These are phyloP conservation scores for Diaporthe capsici DNA, from an alignment of 2,329 filamentous ascomycete genomes.

Conservation along the genomic window DNA sequence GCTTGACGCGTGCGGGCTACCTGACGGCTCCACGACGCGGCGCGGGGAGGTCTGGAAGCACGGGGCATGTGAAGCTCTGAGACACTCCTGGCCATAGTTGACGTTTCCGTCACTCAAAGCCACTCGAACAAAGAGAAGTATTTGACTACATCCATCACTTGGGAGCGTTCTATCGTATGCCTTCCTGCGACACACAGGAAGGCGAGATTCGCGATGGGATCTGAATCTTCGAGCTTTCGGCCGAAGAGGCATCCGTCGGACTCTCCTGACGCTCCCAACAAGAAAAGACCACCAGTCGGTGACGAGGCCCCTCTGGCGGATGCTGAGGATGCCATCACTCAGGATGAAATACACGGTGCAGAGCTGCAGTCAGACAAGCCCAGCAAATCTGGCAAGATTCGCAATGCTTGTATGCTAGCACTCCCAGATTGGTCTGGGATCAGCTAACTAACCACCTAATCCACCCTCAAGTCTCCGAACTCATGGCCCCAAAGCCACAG, in stretches of 20 bases:
- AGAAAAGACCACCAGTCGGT: conserved; percentile 28
- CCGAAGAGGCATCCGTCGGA: conserved; percentile 27
- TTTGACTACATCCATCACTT: background rate
- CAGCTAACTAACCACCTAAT: conserved; percentile 39
- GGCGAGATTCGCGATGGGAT: conserved; percentile 8
- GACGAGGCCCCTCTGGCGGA: conserved; percentile 37
- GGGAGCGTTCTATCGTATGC: background rate
- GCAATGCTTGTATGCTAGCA: conserved; percentile 57
- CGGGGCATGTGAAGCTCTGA: conserved; percentile 15
- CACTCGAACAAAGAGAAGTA: background rate
- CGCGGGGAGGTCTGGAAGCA: conserved; percentile 8
- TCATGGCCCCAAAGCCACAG: conserved; percentile 64
- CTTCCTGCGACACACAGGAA: background rate
- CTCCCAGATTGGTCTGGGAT: background rate
- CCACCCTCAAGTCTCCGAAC: conserved; percentile 60
- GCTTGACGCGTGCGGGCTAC: conserved; percentile 14
- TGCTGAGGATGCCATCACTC: conserved; percentile 56
- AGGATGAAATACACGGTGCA: conserved; percentile 56
- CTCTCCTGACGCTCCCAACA: conserved; percentile 17
- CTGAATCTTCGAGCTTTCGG: background rate
- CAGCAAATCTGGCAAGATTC: conserved; percentile 46
- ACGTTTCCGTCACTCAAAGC: background rate
- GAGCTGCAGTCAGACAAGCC: conserved; percentile 48
- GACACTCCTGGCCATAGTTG: background rate
- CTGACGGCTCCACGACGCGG: background rate